Conservation (phyloP, 2,329 filamentous ascomycete species). For the Phialophora macrospora region DNA sequence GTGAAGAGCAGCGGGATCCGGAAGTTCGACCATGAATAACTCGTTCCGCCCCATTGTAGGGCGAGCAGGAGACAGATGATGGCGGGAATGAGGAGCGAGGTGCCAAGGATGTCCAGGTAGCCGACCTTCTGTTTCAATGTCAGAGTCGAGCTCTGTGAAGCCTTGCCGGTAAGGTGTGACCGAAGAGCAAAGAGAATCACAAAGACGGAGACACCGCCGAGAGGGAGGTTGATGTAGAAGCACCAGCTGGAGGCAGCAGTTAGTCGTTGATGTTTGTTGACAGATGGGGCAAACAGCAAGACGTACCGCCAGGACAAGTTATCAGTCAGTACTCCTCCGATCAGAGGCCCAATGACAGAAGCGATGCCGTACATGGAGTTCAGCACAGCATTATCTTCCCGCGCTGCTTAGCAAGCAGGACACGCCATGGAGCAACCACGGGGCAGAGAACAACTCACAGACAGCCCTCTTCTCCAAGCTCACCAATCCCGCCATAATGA, state of each 20-base stretch:
- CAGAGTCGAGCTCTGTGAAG: constrained; percentile 38
- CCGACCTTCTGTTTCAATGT: constrained; percentile 5
- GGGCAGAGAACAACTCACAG: constrained; percentile 26
- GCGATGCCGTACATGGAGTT: constrained; percentile 44
- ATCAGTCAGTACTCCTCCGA: constrained; percentile 51
- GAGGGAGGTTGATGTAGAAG: constrained; percentile 39
- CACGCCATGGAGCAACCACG: background rate
- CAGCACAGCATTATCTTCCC: background rate
- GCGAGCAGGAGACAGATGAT: constrained; percentile 46
- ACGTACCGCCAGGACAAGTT: constrained; percentile 38
- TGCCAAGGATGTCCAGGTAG: constrained; percentile 45
- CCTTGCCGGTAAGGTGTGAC: background rate
- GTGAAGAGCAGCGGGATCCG: constrained; percentile 56
- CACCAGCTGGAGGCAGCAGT: constrained; percentile 28
- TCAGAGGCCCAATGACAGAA: constrained; percentile 46
- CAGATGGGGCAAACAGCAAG: too few relatives aligned
- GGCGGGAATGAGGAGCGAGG: constrained; percentile 44
- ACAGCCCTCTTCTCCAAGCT: constrained; percentile 40
- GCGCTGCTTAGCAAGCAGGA: background rate
- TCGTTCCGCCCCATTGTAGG: constrained; percentile 51
- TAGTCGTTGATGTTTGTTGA: background rate
- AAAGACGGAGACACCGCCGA: constrained; percentile 45
- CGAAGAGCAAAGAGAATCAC: constrained; percentile 31
- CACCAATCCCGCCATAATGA: constrained; percentile 39
- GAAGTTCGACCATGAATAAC: constrained; percentile 50